Conservation (phyloP, 345 rosid species). For the Rhizophora mangle region DNA sequence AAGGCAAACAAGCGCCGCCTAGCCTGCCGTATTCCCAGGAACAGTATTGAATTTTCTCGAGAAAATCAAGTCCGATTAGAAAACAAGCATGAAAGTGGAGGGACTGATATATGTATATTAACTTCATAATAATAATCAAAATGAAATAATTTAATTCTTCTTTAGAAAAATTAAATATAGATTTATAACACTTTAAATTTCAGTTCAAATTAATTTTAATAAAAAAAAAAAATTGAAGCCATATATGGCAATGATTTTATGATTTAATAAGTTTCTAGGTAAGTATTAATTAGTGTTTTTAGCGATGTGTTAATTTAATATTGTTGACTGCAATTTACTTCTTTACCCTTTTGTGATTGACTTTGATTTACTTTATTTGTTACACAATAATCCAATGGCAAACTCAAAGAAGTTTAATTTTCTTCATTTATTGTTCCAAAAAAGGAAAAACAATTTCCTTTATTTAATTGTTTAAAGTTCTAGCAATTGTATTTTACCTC, state of each 20-base stretch:
- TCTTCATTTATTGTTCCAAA: too few relatives aligned
- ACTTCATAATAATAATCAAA: background rate
- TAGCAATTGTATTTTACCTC: too few relatives aligned
- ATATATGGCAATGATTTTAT: conserved; percentile 57
- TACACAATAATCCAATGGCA: too few relatives aligned
- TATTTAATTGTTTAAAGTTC: too few relatives aligned
- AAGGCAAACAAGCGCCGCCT: too few relatives aligned
- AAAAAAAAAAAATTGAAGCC: conserved; percentile 27
- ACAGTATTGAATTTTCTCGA: conserved; percentile 23
- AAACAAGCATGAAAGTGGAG: background rate
- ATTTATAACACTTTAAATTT: background rate
- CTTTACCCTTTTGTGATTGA: background rate
- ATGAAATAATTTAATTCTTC: background rate
- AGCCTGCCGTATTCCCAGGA: conserved; percentile 14
- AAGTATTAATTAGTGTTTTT: background rate
- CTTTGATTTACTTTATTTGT: background rate
- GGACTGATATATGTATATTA: background rate
- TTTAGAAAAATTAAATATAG: background rate
- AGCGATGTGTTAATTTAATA: background rate
- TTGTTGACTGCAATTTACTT: background rate
- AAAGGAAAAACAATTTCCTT: too few relatives aligned
- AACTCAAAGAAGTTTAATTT: too few relatives aligned
- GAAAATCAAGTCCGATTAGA: conserved; percentile 11
- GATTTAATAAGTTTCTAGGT: too few relatives aligned
- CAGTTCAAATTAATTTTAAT: background rate